Base-by-base conservation (phyloP, 2,329 filamentous ascomycete species). In the Stemphylium beticola region DNA sequence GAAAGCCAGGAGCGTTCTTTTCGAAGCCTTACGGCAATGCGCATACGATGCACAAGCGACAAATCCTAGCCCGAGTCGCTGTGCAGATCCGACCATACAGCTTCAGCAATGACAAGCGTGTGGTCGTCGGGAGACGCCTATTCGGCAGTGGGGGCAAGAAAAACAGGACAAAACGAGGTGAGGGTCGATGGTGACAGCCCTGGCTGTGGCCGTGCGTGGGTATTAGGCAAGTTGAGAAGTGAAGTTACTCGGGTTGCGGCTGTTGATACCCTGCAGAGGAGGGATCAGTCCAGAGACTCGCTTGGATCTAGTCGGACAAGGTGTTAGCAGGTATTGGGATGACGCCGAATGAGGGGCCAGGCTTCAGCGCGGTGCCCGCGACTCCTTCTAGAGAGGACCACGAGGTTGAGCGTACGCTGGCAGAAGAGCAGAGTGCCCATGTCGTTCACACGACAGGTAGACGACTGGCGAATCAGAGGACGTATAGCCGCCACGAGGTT, bases 71-170 rank as follows among this genome's bases (percentile, higher is more conserved):
- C 51, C 53, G 54, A 57, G 60, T 57, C 61, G 55, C 36, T 36
- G 49, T 58, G 62, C 57, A 58, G 62, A 66, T 63, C 59, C 62
- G 66, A 72, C 70, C 71, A 74, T 72, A 69, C 71, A 73, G 63
- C 63, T 53, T 41, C 43, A 46, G 63, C 55, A 51, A 66, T 57
- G 60, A 58, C 55, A 60, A 55, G 62, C 62, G 59, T 62, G 65
- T 68, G 65, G 64, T 58, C 56, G 67, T 68, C 55, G 59, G 66
- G 56, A 61, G 60, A 49, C 59, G 65, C 65, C 60, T 63, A 71
- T 70, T 69, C 57, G 61, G 61, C 49, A 59, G 56, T 52, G 60
- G 61, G 59, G 62, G 61, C 60, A 55, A 53, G 49, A 61, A 72
- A 64, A 68, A 59, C 46, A 60, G 60, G 62, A 57, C 46, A 64